Conservation (phyloP, 2,329 filamentous ascomycete species). For the Microsporum canis region DNA sequence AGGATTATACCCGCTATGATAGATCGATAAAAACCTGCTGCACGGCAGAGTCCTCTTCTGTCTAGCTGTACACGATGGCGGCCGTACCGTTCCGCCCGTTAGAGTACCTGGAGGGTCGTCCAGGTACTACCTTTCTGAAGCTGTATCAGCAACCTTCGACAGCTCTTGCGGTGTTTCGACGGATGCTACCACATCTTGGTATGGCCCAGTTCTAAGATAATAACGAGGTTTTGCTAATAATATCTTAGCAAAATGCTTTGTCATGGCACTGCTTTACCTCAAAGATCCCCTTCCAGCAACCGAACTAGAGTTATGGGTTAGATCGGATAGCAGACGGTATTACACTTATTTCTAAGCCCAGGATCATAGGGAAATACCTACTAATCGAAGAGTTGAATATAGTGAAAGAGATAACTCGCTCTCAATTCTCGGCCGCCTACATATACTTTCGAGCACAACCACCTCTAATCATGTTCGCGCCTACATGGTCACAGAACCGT, state of each 20-base stretch:
- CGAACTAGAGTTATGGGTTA: conserved; percentile 79
- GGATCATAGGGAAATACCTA: background rate
- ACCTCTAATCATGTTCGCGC: conserved; percentile 53
- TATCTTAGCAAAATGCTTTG: conserved; percentile 71
- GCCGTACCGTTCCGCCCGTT: conserved; percentile 52
- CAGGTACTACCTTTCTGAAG: conserved; percentile 77
- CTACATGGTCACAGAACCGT: conserved; percentile 68
- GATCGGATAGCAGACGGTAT: conserved; percentile 50
- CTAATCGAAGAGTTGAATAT: conserved; percentile 6
- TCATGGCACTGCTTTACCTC: conserved; percentile 91
- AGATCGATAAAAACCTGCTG: conserved; percentile 9
- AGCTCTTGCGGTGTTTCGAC: conserved; percentile 86
- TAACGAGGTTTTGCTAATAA: conserved; percentile 10
- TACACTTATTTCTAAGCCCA: no score
- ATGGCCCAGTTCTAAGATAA: conserved; percentile 14
- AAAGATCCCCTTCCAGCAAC: conserved; percentile 64
- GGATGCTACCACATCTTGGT: conserved; percentile 91
- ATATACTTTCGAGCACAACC: conserved; percentile 63
- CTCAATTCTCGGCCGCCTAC: conserved; percentile 68
- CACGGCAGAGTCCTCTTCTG: conserved; percentile 8
- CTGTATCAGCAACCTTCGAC: conserved; percentile 95
- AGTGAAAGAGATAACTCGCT: conserved; percentile 77
- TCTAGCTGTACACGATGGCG: conserved; percentile 35
- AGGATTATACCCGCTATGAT: conserved; percentile 10
- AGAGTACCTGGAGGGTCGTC: conserved; percentile 87